Base-by-base conservation (phyloP, 257 asterid genomes). In the Coffea canephora region DNA sequence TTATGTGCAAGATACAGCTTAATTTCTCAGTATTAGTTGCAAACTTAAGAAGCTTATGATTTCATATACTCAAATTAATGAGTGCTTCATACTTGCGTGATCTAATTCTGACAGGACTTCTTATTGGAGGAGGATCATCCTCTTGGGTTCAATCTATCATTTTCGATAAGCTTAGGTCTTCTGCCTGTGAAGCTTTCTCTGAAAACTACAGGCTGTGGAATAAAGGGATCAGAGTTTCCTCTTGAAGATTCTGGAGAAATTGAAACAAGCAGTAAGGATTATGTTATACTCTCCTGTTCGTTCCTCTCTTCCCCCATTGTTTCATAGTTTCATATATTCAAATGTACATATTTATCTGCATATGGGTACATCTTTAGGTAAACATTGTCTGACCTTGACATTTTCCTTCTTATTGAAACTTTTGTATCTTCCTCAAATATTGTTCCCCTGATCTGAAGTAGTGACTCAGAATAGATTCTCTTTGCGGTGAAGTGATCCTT, bases 131-230 rank as follows among this genome's bases (percentile, higher is more conserved):
- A 92, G 87, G 97, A 94, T 86, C 99, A 96, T 82, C 99, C 99
- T 87, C 94, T 96, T 84, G 90, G 90, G 64, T 85, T 96, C 82
- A 90, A 88, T 77, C 85, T 94, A 52, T 89, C 93, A n/a, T 93
- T 96, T 90, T 89, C 97, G 52, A 78, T 90, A 84, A 94, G 98
- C 87, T 89, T 95, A 86, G 98, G 98, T 79, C 92, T 95, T 85
- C 88, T 95, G 87, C 99, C 99, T 77, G 88, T 90, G 84, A 81
- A 81, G 15, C 82, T 94, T 71, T 87, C 97, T 62, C 89, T 92
- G 71, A 83, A 75, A 88, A 89, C 98, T 80, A 92, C 93, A 46
- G 97, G 96, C 77, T 96, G 99, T 87, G 99, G 99, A 84, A 92
- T 93, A 82, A 89, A 86, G 85, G 87, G 78, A 78, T 90, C 96